phyloP scores from a whole-genome alignment of 441 rosid genomes.

The Syzygium syzygioides region DNA sequence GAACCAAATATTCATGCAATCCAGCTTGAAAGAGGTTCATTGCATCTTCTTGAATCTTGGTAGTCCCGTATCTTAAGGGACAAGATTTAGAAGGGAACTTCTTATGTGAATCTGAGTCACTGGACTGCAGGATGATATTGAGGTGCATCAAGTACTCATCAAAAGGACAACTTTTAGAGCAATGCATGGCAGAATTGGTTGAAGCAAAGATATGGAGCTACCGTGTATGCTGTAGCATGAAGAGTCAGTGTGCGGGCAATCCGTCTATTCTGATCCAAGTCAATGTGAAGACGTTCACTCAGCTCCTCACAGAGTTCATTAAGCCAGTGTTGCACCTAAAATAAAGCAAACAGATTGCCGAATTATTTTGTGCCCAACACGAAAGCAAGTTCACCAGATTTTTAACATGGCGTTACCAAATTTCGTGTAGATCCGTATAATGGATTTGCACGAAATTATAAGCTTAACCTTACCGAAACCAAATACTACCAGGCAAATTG shows the following conservation, averaged over 20 bases:
- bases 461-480: neutral
- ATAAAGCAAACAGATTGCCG: neutral
- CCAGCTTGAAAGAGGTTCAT: slow-evolving; percentile 80
- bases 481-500: neutral
- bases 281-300: slow-evolving; percentile 64
- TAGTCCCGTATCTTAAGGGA: slow-evolving; percentile 75
- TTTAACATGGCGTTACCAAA: neutral
- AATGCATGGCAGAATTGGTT: neutral
- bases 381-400: neutral
- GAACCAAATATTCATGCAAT: slow-evolving; percentile 69
- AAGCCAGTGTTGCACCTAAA: slow-evolving; percentile 90
- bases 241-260: slow-evolving; percentile 68
- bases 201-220: slow-evolving; percentile 14
- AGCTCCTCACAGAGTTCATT: slow-evolving; percentile 86
- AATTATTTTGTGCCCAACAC: neutral
- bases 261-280: slow-evolving; percentile 80
- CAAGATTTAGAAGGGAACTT: slow-evolving; percentile 94
- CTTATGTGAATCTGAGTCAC: slow-evolving; percentile 54
- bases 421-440: neutral
- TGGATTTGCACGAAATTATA: neutral
- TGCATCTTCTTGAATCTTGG: slow-evolving; percentile 87
- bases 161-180: neutral
- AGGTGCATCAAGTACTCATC: slow-evolving; percentile 15
- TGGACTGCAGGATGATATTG: slow-evolving; percentile 39
- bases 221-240: slow-evolving; percentile 69